phyloP scores from a whole-genome alignment of 192 early-diverging fungal species.

The Podila minutissima region DNA sequence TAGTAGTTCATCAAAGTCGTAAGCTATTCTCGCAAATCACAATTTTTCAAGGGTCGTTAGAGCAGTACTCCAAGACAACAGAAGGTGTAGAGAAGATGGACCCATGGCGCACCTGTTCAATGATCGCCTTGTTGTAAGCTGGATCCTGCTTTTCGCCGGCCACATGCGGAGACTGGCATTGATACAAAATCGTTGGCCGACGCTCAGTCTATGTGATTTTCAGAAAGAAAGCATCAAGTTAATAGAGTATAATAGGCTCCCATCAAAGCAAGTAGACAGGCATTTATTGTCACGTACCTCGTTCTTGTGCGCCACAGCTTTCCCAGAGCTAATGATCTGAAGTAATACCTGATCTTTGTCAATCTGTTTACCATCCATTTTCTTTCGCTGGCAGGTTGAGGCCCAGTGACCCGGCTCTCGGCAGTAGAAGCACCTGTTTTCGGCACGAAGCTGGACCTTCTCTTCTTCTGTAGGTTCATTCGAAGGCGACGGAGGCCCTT shows the following conservation, averaged over 20 bases:
- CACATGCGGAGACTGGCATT: constrained; percentile 26
- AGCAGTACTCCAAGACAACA: not conserved
- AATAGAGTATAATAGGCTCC: not conserved
- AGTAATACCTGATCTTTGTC: constrained; percentile 26
- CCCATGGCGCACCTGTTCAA: constrained; percentile 26
- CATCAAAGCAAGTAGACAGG: too few species aligned
- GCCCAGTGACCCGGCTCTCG: constrained; percentile 23
- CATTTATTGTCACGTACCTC: not conserved
- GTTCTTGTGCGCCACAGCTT: constrained; percentile 16
- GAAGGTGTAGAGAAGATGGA: not conserved
- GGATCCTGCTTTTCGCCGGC: constrained; percentile 25
- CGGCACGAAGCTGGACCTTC: not conserved
- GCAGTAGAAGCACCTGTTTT: constrained; percentile 9
- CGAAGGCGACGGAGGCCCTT: too few species aligned
- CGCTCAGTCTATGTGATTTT: constrained; percentile 3
- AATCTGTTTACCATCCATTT: not conserved
- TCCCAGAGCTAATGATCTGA: constrained; percentile 43
- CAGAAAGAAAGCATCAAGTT: not conserved
- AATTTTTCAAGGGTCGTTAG: not conserved
- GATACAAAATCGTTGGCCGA: constrained; percentile 19
- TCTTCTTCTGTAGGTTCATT: not conserved
- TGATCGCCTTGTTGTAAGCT: constrained; percentile 25
- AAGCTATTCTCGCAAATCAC: not conserved
- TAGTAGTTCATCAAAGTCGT: constrained; percentile 41
- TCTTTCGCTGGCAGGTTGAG: constrained; percentile 7